Base-by-base conservation (phyloP, 1,139 yeast species). In the Scheffersomyces lignicola region DNA sequence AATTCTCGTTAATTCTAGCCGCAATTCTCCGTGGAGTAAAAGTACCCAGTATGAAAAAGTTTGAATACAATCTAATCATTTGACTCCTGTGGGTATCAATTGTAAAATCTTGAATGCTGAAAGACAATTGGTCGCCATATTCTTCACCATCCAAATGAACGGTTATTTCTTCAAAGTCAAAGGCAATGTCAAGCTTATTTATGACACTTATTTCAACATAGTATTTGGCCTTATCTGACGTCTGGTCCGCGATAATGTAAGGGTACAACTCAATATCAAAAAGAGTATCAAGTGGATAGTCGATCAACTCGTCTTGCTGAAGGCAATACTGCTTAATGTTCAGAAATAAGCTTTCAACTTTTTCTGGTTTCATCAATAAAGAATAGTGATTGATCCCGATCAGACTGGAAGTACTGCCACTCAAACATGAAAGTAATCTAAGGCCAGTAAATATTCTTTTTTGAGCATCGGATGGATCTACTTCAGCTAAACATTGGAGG, bases 401-500 rank as follows among this genome's bases (percentile, higher is more conserved):
- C 18, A 45, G 45, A 8, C 36, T 42, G 8, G 37, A 34, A 23
- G 45, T 42, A 4, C 47, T 40, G 5, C 35, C 39, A 9, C 50
- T 50, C 37, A 69, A 48, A 28, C 59, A 60, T 0, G 72, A 51
- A 15, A 70, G 54, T 3, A 70, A 44, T 30, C 62, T 62, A 10
- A 71, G 48, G 34, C 65, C 60, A 1, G 70, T 58, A 9, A 48
- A 45, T n/a, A 65, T 42, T 45, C 58, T 29, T n/a, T n/a, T 16
- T 26, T 26, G 20, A 15, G 9, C 16, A 15, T 26, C 29, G 5
- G 9, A 11, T 13, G 18, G 29, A 16, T 16, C 7, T 40, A 78
- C 54, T 25, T 76, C 64, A 45, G 76, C 78, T 28, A 89, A 63
- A 48, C 96, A 87, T 31, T 78, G 77, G 23, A 86, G 71, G 51